Base-by-base conservation (phyloP, 2,329 filamentous ascomycete species). In the Fusarium foetens region DNA sequence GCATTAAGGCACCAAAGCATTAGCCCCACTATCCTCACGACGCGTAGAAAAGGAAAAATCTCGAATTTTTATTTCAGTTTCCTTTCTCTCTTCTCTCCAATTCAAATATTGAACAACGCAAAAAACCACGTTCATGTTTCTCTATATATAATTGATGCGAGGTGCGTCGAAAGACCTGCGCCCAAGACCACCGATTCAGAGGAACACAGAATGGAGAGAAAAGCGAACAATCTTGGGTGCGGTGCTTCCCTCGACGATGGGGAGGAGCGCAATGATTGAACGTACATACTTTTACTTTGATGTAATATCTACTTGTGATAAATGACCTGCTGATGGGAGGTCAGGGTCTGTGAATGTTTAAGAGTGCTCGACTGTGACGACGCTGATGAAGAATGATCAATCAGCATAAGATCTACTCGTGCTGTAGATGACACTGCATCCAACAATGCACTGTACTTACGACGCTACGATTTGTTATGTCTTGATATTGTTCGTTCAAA, bases 181-280 rank as follows among this genome's bases (percentile, higher is more conserved):
- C 82, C 85, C 85, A 87, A 66, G 86, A 87, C 85, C 84, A 74
- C 68, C 66, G 75, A 85, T 83, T 80, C 79, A 77, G 81, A 82
- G 84, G 80, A 82, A 81, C 80, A 82, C 77, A 85, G 83, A 84
- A 87, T 84, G 86, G 82, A 87, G 86, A 87, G 79, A 70, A 84
- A 86, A 81, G 77, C 85, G 86, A 83, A 84, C 85, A 86, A 86
- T 87, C 86, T 87, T 87, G 86, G 86, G 86, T 87, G 86, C 86
- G 86, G 84, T 87, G 86, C 83, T 87, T 82, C 82, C 81, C 84
- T 81, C 78, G 81, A 78, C 66, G 59, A 80, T 87, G 86, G 82
- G 84, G 81, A 85, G 86, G 86, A 87, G 84, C 86, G 86, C 86
- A 87, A 87, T 87, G 86, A 87, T 87, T 87, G 86, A 87, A 76